Evolutionary conservation across 768 basidiomycete species (phyloP), one percentile per base, ranked within the genome.

Genomic region (Collybiopsis luxurians): DNA sequence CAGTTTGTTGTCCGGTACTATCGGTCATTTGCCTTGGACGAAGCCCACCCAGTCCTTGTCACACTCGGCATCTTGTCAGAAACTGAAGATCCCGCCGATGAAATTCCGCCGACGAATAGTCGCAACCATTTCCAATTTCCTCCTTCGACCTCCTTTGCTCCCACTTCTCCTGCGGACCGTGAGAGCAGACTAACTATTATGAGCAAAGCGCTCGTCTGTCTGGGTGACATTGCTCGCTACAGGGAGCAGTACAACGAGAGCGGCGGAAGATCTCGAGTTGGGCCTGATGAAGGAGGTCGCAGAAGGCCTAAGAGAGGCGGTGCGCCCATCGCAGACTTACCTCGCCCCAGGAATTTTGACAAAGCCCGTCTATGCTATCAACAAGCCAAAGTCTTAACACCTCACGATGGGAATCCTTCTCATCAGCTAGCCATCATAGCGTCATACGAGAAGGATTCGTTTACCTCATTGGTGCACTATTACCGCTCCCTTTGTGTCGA

Each of bases 371-470:
- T 83, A 49, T 92, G 86, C 67, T 99, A 98, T 69, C 86, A 91
- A 47, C 89, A 92, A 60, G 95, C 97, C 2, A 80, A 89, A 39
- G 66, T 86, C 28, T 78, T 99, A 9, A 75, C 90, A 5, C 96
- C 97, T 0, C 79, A 88, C 55, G 92, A 96, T 61, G 97, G 96
- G 61, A 95, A 98, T 65, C 84, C 97, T 0, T 96, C 90, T 19
- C 96, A 98, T 68, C 97, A 98, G 70, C 84, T 98, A 19, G 97
- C 96, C 3, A 95, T 98, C 58, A 81, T 98, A 30, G 83, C 93
- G 2, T 85, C 88, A 4, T 95, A 97, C 69, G 79, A 88, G 63
- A 80, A 82, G 59, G 93, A 98, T 71, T 76, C 81, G n/a, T 94
- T 96, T 64, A 72, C 76, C 30, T 87, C 91, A 28, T 74, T 92